Percentiles rank a stretch among this genome's conserved stretches.
These are phyloP conservation scores for Candida sp. DNA, from an alignment of 1,139 yeast species.

Conservation along the genomic window DNA sequence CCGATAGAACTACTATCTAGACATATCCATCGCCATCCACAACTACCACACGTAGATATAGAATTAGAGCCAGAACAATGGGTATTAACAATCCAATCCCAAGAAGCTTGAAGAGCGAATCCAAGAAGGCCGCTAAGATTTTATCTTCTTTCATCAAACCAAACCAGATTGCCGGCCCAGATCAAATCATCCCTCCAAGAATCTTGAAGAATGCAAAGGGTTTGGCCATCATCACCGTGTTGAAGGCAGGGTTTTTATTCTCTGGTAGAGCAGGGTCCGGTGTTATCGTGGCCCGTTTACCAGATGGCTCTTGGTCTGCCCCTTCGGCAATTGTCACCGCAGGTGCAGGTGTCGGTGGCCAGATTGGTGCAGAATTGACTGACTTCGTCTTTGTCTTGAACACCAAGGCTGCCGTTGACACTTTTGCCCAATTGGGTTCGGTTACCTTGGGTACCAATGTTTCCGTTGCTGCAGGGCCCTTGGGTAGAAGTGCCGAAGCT, in stretches of 20 bases:
- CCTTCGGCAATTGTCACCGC: slow-evolving; percentile 97
- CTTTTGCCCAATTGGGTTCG: slow-evolving; percentile 94
- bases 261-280: slow-evolving; percentile 99
- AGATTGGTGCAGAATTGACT: slow-evolving; percentile 94
- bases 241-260: slow-evolving; percentile 95
- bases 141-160: slow-evolving; percentile 92
- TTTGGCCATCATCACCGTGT: slow-evolving; percentile 85
- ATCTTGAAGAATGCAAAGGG: slow-evolving; percentile 92
- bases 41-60: not conserved
- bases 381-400: slow-evolving; percentile 96
- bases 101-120: slow-evolving; percentile 84
- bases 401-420: slow-evolving; percentile 85
- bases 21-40: not conserved
- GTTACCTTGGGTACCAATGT: slow-evolving; percentile 95
- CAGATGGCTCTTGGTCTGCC: slow-evolving; percentile 98
- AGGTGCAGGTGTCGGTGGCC: slow-evolving; percentile 99
- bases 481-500: slow-evolving; percentile 98
- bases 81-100: slow-evolving; percentile 94
- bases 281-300: slow-evolving; percentile 89
- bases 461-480: slow-evolving; percentile 98
- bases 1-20: not conserved
- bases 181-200: slow-evolving; percentile 89
- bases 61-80: slow-evolving; percentile 24
- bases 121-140: slow-evolving; percentile 96
- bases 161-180: slow-evolving; percentile 92